Evolutionary conservation across 495 filamentous ascomycete species (phyloP).

Genomic region (Barbatosphaeria neglecta): DNA sequence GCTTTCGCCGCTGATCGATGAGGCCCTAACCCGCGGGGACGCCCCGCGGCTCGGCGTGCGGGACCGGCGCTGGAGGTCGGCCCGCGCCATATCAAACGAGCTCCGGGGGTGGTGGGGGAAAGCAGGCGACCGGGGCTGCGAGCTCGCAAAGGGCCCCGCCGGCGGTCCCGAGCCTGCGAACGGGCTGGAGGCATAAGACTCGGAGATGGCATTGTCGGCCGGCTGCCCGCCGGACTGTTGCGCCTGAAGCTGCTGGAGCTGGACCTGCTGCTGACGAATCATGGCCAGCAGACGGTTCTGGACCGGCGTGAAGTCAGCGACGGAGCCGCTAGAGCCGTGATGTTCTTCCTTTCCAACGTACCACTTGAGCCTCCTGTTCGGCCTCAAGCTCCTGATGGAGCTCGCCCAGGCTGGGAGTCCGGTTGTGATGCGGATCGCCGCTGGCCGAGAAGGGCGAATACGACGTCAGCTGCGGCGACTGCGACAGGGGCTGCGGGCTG

Average conservation of each 20-base stretch:
- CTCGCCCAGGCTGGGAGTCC: constrained; percentile 77
- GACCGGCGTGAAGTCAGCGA: background rate
- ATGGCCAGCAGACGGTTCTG: constrained; percentile 81
- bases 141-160: constrained; percentile 14
- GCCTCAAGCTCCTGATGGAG: constrained; percentile 90
- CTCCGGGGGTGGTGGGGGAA: constrained; percentile 41
- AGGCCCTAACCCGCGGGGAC: constrained; percentile 41
- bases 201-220: constrained; percentile 52
- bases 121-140: constrained; percentile 40
- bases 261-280: constrained; percentile 78
- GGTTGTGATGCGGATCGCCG: constrained; percentile 49
- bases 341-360: constrained; percentile 21
- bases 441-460: constrained; percentile 17
- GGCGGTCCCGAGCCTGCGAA: constrained; percentile 13
- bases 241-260: constrained; percentile 57
- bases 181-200: constrained; percentile 32
- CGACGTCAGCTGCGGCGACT: constrained; percentile 43
- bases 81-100: constrained; percentile 46
- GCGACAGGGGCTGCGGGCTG: constrained; percentile 46
- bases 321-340: background rate
- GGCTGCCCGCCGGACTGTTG: constrained; percentile 30
- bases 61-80: constrained; percentile 40
- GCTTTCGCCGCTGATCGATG: constrained; percentile 41
- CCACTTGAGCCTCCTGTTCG: constrained; percentile 92
- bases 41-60: constrained; percentile 45